These are phyloP conservation scores for Pisolithus sp. DNA, from an alignment of 768 basidiomycete genomes.

Conservation along the genomic window DNA sequence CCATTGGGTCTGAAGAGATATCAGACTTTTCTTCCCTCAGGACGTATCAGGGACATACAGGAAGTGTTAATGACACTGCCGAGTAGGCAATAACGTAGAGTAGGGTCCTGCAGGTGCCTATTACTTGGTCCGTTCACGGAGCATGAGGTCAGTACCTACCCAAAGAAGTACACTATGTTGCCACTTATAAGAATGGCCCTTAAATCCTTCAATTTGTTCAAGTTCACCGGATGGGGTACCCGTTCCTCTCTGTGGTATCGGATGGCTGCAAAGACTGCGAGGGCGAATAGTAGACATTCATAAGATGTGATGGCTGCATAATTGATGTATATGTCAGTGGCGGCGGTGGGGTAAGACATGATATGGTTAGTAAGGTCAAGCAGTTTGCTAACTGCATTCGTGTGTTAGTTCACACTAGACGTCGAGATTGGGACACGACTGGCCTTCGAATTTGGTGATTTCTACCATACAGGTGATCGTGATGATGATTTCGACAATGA, in stretches of 20 bases:
- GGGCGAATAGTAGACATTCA: background rate
- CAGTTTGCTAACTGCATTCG: background rate
- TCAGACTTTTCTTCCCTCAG: no score
- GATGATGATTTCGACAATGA: constrained; percentile 21
- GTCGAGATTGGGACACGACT: background rate
- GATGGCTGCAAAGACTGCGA: background rate
- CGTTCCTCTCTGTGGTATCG: background rate
- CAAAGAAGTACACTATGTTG: background rate
- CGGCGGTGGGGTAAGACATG: background rate
- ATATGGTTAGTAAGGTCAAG: background rate
- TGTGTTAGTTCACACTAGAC: background rate
- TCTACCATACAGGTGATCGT: background rate
- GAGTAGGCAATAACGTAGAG: no score
- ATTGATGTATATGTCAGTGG: background rate
- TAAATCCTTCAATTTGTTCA: background rate
- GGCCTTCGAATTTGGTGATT: background rate
- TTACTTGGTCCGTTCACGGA: no score
- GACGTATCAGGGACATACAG: no score
- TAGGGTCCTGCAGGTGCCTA: no score
- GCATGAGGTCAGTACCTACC: background rate
- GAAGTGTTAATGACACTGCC: no score
- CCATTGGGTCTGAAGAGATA: background rate
- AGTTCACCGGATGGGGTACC: no score
- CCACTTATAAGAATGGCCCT: background rate
- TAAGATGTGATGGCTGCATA: background rate